Base-by-base conservation (phyloP, 169 alveolate species). In the Pseudocohnilembus persalinus region DNA sequence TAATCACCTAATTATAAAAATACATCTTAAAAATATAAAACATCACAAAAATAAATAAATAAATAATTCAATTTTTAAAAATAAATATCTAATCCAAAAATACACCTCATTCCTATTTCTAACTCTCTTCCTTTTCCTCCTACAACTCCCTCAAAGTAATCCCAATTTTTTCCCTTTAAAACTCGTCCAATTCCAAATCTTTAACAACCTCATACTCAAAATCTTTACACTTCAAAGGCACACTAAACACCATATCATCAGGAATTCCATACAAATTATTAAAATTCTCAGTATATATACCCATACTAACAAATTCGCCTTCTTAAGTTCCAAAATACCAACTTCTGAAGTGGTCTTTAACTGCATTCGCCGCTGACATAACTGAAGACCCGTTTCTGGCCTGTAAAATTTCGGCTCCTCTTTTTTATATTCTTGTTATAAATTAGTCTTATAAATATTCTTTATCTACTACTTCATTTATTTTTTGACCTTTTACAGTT, bases 301-400 rank as follows among this genome's bases (percentile, higher is more conserved):
- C 97, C 96, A 93, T 93, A 27, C 94, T 84, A n/a, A 88, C 94
- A 79, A 88, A 89, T 85, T 93, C 92, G 1, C 94, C 95, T 75
- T 87, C 92, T 28, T 72, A n/a, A 85, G 95, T 94, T 26, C 98
- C 98, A 65, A 90, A 87, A 85, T 90, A 82, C 97, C 97, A 96
- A 89, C 94, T 95, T 82, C 92, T 94, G 30, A 94, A 79, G 87
- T 94, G 97, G 80, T 96, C 97, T 68, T 92, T 85, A 68, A 93
- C 93, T 31, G 98, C 97, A 34, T 81, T 91, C 0, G 98, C 98
- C 29, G 97, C 98, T 31, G 95, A 89, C 73, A 95, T 94, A 31
- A 97, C 96, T 1, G 96, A 90, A 15, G 97, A 90, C 31, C 90
- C 87, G 35, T 91, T 92, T 82, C 94, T 93, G 0, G 91, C 96